Conservation (phyloP, 2,329 filamentous ascomycete species). For the Epichloe hybrida region DNA sequence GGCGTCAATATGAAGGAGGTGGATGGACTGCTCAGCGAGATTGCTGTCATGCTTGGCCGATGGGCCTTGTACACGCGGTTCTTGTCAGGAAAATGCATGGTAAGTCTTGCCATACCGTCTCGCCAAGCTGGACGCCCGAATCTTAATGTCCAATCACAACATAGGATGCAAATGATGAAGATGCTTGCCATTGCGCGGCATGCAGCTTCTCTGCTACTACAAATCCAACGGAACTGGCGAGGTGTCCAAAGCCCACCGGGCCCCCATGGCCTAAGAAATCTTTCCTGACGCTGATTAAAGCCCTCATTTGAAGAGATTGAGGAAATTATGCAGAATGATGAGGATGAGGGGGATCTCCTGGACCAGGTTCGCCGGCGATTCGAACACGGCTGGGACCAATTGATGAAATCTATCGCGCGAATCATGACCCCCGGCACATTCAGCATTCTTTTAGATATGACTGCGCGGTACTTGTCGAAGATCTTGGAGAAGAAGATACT, state of each 20-base stretch:
- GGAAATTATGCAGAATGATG: too few species aligned
- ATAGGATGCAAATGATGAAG: constrained; percentile 39
- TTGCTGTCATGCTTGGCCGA: constrained; percentile 78
- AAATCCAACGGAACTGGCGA: too few species aligned
- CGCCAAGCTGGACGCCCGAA: not conserved
- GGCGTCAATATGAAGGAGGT: constrained; percentile 94
- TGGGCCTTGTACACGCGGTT: constrained; percentile 93
- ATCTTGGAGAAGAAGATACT: constrained; percentile 81
- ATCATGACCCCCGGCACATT: constrained; percentile 73
- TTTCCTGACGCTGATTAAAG: too few species aligned
- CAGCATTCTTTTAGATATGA: constrained; percentile 59
- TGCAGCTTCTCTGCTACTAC: too few species aligned
- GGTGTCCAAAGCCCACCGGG: too few species aligned
- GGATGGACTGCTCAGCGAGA: constrained; percentile 75
- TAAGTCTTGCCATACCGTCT: constrained; percentile 28
- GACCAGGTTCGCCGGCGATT: constrained; percentile 69
- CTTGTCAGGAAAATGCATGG: constrained; percentile 71
- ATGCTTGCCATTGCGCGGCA: too few species aligned
- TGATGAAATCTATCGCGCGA: constrained; percentile 73
- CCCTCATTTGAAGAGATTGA: too few species aligned
- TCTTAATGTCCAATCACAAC: not conserved
- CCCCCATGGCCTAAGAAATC: too few species aligned
- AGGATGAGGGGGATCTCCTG: constrained; percentile 37
- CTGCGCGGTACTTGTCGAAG: constrained; percentile 60
- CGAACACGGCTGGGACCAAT: constrained; percentile 68